Evolutionary conservation across 2,329 filamentous ascomycete species (phyloP), one percentile per base, ranked within the genome.

Genomic region (Aspergillus sp.): DNA sequence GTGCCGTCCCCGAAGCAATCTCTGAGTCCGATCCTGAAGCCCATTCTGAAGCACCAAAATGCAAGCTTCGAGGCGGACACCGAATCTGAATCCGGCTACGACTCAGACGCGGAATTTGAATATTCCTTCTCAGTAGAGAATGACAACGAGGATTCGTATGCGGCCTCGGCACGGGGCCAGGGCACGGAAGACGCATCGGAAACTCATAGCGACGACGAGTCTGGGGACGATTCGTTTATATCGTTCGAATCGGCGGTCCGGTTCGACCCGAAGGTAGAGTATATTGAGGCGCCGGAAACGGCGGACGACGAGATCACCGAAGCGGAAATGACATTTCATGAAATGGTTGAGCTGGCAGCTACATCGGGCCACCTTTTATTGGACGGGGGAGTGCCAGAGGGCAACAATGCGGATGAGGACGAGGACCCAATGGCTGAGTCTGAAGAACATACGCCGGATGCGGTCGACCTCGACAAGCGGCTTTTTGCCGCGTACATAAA

Each of bases 401-500:
- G 44, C 8, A 34, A 31, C 11, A 39, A 49, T 7, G 42, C 46
- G 25, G 28, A 39, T 13, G 34, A 38, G 13, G 29, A 29, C n/a
- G 33, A 37, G 19, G 41, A 16, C 20, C 6, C 16, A 3, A 30
- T 30, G 15, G 17, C 26, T n/a, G 32, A 39, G 26, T 51, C 53
- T 10, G 57, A 60, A 15, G 57, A 63, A 26, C 54, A 60, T 36
- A 43, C 55, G 5, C 47, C 43, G 16, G 61, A 64, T 33, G 46
- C 51, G 19, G 35, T 63, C 12, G 58, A 62, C 15, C 40, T 62
- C 14, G 61, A 64, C 34, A 56, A 54, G 26, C 47, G 51, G 16
- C 44, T 62, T 4, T 61, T 64, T 32, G 42, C 53, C 15, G 61
- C 60, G 8, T 62, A 60, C 40, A 58, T 64, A 43, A 63, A 63